phyloP scores from a whole-genome alignment of 1,284 basidiomycete species.

The Naganishia liquefaciens region DNA sequence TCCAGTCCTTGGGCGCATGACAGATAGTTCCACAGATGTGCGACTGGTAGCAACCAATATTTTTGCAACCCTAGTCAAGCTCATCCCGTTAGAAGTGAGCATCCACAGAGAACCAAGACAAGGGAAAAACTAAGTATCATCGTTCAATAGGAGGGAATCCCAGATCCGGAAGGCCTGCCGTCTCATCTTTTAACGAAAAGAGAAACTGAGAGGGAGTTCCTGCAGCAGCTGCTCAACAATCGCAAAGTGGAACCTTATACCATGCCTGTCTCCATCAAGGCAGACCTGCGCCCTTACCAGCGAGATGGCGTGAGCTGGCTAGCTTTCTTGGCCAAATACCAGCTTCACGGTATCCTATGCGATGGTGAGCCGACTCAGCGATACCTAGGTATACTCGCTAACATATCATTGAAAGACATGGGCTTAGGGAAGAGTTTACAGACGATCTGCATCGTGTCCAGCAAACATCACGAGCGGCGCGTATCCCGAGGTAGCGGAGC shows the following conservation, averaged over 20 bases:
- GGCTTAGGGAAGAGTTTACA: conserved; percentile 98
- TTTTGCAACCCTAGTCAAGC: conserved; percentile 97
- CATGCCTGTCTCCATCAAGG: conserved; percentile 86
- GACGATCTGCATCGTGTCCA: conserved; percentile 94
- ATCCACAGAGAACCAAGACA: not conserved
- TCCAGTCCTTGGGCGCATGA: conserved; percentile 95
- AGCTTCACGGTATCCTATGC: conserved; percentile 95
- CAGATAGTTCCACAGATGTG: conserved; percentile 86
- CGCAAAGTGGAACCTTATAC: conserved; percentile 89
- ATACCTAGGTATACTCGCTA: not conserved
- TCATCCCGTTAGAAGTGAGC: conserved; percentile 91
- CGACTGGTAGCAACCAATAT: conserved; percentile 92
- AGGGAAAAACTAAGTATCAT: not conserved
- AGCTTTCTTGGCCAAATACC: conserved; percentile 93
- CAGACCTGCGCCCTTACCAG: conserved; percentile 94
- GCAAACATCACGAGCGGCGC: conserved; percentile 86
- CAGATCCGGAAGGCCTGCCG: conserved; percentile 91
- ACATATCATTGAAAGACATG: conserved; percentile 68
- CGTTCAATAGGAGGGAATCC: conserved; percentile 74
- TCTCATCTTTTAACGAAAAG: conserved; percentile 83
- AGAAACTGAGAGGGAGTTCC: conserved; percentile 85
- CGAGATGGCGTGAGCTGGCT: conserved; percentile 99
- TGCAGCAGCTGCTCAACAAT: conserved; percentile 90
- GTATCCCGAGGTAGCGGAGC: conserved; percentile 68
- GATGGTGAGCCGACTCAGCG: conserved; percentile 69